Percentiles rank a stretch among this genome's conserved stretches.
phyloP scores from a whole-genome alignment of 2,329 filamentous ascomycete species.

The Exserohilum rostratum region DNA sequence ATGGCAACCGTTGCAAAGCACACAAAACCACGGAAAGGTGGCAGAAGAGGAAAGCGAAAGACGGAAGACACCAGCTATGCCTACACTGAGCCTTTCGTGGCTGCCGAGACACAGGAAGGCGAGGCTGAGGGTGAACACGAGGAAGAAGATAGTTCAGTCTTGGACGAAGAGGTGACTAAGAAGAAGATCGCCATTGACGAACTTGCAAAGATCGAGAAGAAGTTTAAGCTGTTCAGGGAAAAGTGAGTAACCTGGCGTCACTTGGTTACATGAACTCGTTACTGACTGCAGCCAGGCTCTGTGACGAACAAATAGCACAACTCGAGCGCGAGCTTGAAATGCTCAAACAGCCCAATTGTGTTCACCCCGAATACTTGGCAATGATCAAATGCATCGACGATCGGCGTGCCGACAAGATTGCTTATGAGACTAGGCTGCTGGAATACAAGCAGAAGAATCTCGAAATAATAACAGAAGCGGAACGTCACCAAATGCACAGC shows the following conservation, averaged over 20 bases:
- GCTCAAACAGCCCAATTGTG: conserved; percentile 63
- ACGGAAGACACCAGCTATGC: conserved; percentile 47
- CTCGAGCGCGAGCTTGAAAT: conserved; percentile 72
- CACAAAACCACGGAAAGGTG: conserved; percentile 46
- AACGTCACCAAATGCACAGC: conserved; percentile 82
- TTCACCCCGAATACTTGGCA: conserved; percentile 88
- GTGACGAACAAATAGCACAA: conserved; percentile 84
- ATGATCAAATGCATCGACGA: conserved; percentile 88
- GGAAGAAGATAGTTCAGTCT: conserved; percentile 46
- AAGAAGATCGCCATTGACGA: conserved; percentile 82
- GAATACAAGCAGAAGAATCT: conserved; percentile 76
- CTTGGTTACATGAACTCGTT: conserved; percentile 4
- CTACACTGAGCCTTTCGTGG: conserved; percentile 53
- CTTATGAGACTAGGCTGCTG: conserved; percentile 74
- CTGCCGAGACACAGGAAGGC: conserved; percentile 68
- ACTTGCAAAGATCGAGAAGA: conserved; percentile 80
- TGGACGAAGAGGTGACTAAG: conserved; percentile 65
- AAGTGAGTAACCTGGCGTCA: conserved; percentile 58
- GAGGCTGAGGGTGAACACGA: conserved; percentile 56
- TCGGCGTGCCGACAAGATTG: conserved; percentile 79
- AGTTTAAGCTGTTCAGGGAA: conserved; percentile 85
- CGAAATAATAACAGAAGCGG: conserved; percentile 73
- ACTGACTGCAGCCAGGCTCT: conserved; percentile 66
- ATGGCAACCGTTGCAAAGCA: conserved; percentile 45
- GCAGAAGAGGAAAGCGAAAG: conserved; percentile 59